Evolutionary conservation across 2,329 filamentous ascomycete genomes (phyloP).

Genomic region (Tolypocladium amazonense): DNA sequence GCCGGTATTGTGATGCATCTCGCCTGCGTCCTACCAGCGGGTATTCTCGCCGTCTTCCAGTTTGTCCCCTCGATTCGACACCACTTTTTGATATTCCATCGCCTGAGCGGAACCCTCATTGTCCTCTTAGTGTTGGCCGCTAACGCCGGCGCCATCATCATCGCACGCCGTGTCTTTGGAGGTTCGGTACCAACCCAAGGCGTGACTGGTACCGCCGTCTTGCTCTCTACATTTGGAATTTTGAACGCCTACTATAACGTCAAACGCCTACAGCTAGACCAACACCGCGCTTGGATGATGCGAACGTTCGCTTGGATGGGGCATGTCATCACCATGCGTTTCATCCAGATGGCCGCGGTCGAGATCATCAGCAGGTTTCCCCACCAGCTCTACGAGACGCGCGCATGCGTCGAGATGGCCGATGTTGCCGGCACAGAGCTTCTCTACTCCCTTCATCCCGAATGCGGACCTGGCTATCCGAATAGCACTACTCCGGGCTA

Average conservation of each 20-base stretch:
- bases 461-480: too few relatives aligned
- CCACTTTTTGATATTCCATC: slow-evolving; percentile 39
- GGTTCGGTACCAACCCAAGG: slow-evolving; percentile 37
- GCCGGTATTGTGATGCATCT: slow-evolving; percentile 35
- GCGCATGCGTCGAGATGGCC: too few relatives aligned
- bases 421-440: too few relatives aligned
- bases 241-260: slow-evolving; percentile 41
- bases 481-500: slow-evolving; percentile 11
- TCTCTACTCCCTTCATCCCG: too few relatives aligned
- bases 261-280: slow-evolving; percentile 47
- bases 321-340: slow-evolving; percentile 9
- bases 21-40: slow-evolving; percentile 28
- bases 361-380: slow-evolving; percentile 18
- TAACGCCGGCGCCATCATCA: slow-evolving; percentile 39
- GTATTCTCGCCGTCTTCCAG: slow-evolving; percentile 31
- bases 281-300: slow-evolving; percentile 55
- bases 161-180: slow-evolving; percentile 37
- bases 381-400: too few relatives aligned
- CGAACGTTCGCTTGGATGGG: slow-evolving; percentile 26
- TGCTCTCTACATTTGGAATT: slow-evolving; percentile 31
- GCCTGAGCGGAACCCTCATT: slow-evolving; percentile 46
- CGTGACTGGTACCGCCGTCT: slow-evolving; percentile 27
- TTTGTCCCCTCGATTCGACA: slow-evolving; percentile 35
- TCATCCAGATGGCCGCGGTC: too few relatives aligned
- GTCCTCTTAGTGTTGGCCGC: slow-evolving; percentile 32